Base-by-base conservation (phyloP, 495 filamentous ascomycete species). In the Hypoxylon fragiforme region DNA sequence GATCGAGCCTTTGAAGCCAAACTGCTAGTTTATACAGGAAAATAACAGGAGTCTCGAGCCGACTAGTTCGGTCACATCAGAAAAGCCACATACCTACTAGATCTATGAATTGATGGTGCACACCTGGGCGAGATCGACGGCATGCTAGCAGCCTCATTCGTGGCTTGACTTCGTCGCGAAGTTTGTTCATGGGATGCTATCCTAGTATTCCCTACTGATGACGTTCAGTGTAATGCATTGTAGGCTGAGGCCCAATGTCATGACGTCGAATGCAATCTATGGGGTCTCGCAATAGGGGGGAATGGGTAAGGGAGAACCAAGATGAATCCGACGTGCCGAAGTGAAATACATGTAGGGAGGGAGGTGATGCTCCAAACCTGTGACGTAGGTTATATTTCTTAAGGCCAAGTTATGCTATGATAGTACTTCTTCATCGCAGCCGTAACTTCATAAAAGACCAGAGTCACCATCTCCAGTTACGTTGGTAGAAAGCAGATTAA, bases 211-310 rank as follows among this genome's bases (percentile, higher is more conserved):
- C 54, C 54, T 58, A 60, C 43, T 53, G 34, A 65, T 68, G 65
- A 68, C 65, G 65, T 65, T 45, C 51, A 20, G 15, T 32, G 13
- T 20, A 34, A 13, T 30, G 13, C 38, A 12, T 42, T 12, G 20
- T 7, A 53, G 22, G 31, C 20, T 18, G 44, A 36, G 15, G 34
- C 16, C 16, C 22, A 16, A 5, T 40, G 26, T 54, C 58, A 65
- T 68, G 65, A 68, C 65, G 65, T 68, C 62, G 54, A 60, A 41
- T 28, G 24, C 0, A 18, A 57, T 53, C 41, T 50, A 43, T 30
- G 52, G 54, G 60, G 50, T 36, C 36, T 44, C 19, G 12, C 2
- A 44, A 13, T 16, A 38, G 22, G 40, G 11, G 2, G 30, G 8
- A 21, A n/a, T n/a, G 3, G 7, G 18, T 7, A 34, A 40, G 49